A percentile compares a stretch with the other conserved stretches of the same genome.
Evolutionary conservation across 352 stramenopile species (phyloP).

Genomic region (Elongisporangium prolatum): DNA sequence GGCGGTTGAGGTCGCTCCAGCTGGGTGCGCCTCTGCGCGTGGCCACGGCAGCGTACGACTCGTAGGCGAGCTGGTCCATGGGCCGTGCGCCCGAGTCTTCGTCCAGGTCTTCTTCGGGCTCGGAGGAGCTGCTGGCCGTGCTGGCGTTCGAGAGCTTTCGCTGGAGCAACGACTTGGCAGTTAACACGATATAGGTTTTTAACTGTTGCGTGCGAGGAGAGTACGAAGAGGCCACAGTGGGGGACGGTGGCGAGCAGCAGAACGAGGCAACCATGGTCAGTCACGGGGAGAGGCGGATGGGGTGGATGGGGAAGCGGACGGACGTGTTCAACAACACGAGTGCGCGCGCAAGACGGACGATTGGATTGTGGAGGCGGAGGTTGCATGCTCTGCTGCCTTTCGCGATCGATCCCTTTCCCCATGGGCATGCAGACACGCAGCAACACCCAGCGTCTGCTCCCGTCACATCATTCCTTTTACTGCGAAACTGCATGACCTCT

Average conservation of each 20-base stretch:
- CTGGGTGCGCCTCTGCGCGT: conserved; percentile 33
- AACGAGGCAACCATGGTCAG: conserved; percentile 17
- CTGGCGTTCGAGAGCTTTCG: conserved; percentile 25
- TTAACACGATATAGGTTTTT: conserved; percentile 35
- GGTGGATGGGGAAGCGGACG: conserved; percentile 8
- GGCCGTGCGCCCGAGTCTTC: conserved; percentile 14
- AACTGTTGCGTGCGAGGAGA: conserved; percentile 10
- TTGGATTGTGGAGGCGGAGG: not conserved
- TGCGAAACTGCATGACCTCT: not conserved
- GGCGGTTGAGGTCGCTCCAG: conserved; percentile 67
- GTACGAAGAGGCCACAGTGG: conserved; percentile 11
- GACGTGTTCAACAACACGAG: not conserved
- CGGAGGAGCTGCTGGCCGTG: conserved; percentile 30
- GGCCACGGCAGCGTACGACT: conserved; percentile 68
- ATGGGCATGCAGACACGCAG: not conserved
- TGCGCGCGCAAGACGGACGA: conserved; percentile 1
- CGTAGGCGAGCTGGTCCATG: conserved; percentile 52
- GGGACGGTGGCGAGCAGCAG: conserved; percentile 24
- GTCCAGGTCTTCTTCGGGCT: conserved; percentile 26
- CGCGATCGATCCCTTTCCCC: not conserved
- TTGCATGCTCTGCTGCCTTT: not conserved
- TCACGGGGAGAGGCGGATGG: conserved; percentile 4
- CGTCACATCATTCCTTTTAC: not conserved
- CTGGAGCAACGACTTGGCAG: conserved; percentile 19
- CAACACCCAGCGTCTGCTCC: not conserved